Conservation (phyloP, 345 rosid genomes). For the Euphorbia tirucalli region DNA sequence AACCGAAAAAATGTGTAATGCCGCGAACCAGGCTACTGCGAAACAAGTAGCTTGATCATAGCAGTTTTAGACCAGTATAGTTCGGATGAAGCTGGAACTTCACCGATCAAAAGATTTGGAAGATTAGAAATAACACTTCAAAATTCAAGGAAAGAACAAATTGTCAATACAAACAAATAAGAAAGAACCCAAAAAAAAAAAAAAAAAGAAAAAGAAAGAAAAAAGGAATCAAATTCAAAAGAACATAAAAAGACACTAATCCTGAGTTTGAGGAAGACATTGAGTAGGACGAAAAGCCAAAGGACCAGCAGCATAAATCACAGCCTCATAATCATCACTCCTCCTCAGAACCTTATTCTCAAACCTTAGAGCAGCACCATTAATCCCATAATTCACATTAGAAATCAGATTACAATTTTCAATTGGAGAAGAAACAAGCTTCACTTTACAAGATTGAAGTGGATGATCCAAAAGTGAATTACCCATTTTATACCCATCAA, state of each 20-base stretch:
- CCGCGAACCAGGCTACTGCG: too few species aligned
- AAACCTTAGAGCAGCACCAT: constrained; percentile 59
- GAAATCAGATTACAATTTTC: constrained; percentile 63
- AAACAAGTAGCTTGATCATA: too few species aligned
- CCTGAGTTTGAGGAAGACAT: constrained; percentile 45
- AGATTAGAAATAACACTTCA: too few species aligned
- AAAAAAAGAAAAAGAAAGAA: too few species aligned
- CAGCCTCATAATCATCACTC: constrained; percentile 46
- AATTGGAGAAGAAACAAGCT: constrained; percentile 68
- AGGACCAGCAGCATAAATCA: constrained; percentile 76
- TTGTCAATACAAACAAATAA: too few species aligned
- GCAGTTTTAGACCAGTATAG: too few species aligned
- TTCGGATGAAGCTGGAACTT: too few species aligned
- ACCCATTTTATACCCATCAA: constrained; percentile 50
- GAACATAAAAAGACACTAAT: neutral
- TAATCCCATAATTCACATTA: constrained; percentile 63
- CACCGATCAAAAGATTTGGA: too few species aligned
- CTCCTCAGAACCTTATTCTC: constrained; percentile 48
- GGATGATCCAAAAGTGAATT: constrained; percentile 65
- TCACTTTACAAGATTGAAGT: constrained; percentile 70
- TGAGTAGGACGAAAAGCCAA: constrained; percentile 76
- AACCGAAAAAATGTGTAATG: too few species aligned
- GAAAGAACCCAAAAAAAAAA: neutral
- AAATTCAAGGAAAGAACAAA: too few species aligned
- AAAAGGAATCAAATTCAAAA: too few species aligned